phyloP scores from a whole-genome alignment of 768 basidiomycete species.

The button mushroom (Agaricus bisporus) region DNA sequence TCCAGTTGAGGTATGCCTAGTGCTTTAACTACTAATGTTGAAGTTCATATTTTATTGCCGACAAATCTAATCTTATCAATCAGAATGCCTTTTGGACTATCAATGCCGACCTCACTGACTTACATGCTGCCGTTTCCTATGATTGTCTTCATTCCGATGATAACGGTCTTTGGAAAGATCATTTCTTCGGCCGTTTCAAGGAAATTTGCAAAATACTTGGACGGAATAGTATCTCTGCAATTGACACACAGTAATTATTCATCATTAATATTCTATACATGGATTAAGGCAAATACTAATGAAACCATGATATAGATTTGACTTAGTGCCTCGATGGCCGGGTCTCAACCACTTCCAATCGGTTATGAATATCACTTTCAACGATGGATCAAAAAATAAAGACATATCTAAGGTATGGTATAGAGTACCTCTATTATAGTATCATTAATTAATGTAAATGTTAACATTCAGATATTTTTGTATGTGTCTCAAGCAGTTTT shows the following conservation, averaged over 20 bases:
- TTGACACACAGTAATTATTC: background rate
- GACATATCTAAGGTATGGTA: conserved; percentile 26
- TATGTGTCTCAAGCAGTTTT: background rate
- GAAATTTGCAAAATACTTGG: background rate
- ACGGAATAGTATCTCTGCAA: background rate
- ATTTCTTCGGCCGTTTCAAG: conserved; percentile 13
- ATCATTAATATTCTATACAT: no score
- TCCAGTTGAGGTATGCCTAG: conserved; percentile 6
- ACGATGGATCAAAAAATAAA: conserved; percentile 24
- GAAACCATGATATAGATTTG: background rate
- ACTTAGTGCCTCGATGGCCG: conserved; percentile 24
- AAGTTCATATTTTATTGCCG: no score
- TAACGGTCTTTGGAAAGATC: no score
- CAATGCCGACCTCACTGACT: no score
- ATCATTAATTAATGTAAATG: no score
- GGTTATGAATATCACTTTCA: conserved; percentile 18
- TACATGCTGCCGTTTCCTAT: no score
- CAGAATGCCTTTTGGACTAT: no score
- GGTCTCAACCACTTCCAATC: conserved; percentile 24
- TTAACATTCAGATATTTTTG: background rate
- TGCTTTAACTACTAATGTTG: no score
- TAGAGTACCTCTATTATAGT: background rate
- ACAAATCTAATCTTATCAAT: no score
- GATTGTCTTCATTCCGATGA: no score
- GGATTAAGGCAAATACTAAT: no score